phyloP scores from a whole-genome alignment of 2,329 filamentous ascomycete genomes.

The Aspergillus floridensis region DNA sequence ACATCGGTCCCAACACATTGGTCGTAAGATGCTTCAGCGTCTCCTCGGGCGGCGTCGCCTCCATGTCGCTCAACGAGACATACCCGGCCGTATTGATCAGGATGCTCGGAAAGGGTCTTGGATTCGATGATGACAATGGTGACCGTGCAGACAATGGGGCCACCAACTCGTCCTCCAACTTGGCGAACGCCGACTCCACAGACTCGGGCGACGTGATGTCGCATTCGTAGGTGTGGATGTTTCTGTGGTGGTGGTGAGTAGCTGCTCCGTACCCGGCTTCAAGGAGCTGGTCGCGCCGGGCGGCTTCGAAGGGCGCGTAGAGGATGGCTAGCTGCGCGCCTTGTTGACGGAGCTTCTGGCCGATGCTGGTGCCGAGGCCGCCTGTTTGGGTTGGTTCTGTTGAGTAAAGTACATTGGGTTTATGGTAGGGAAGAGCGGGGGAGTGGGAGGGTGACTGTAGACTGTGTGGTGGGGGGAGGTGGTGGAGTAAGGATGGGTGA shows the following conservation, averaged over 20 bases:
- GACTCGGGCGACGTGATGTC: slow-evolving; percentile 50
- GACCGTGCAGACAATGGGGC: slow-evolving; percentile 8
- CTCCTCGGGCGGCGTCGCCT: slow-evolving; percentile 44
- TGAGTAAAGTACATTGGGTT: background rate
- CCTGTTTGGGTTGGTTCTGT: slow-evolving; percentile 16
- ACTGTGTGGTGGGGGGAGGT: slow-evolving; percentile 2
- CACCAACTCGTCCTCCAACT: slow-evolving; percentile 31
- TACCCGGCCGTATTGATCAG: slow-evolving; percentile 47
- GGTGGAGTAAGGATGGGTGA: slow-evolving; percentile 18
- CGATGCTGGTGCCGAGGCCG: slow-evolving; percentile 46
- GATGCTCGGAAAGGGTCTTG: slow-evolving; percentile 38
- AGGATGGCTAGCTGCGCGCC: slow-evolving; percentile 47
- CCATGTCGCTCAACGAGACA: slow-evolving; percentile 46
- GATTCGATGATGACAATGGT: background rate
- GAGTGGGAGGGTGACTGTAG: background rate
- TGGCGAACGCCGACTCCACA: slow-evolving; percentile 44
- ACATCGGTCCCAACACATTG: slow-evolving; percentile 47
- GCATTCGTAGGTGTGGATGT: slow-evolving; percentile 41
- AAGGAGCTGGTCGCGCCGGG: slow-evolving; percentile 38
- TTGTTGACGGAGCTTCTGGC: slow-evolving; percentile 40
- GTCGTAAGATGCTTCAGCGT: slow-evolving; percentile 44
- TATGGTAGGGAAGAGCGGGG: too few relatives aligned
- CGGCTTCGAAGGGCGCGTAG: slow-evolving; percentile 48
- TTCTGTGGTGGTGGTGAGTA: slow-evolving; percentile 11
- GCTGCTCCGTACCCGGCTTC: slow-evolving; percentile 32